Evolutionary conservation across 2,329 filamentous ascomycete species (phyloP).

Genomic region (Alternaria angustiovoidea): DNA sequence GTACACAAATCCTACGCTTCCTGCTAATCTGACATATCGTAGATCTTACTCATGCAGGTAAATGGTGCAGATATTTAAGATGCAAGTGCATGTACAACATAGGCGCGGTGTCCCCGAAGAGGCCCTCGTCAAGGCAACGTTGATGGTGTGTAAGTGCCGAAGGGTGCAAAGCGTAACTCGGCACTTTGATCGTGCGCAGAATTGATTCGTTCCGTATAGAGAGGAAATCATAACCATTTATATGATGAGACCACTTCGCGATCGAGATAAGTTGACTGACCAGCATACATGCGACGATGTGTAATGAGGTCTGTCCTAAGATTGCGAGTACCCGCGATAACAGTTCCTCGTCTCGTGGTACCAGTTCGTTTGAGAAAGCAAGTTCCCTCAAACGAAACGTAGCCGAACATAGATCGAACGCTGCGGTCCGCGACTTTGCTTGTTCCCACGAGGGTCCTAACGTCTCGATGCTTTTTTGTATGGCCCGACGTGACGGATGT

Average conservation of each 20-base stretch:
- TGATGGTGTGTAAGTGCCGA: background rate
- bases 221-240: background rate
- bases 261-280: background rate
- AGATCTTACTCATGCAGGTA: background rate
- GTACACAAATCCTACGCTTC: background rate
- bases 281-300: background rate
- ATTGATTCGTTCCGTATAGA: background rate
- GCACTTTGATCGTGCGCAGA: background rate
- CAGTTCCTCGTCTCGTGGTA: background rate
- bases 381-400: background rate
- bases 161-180: background rate
- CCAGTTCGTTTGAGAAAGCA: background rate
- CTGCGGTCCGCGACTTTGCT: conserved; percentile 8
- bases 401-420: background rate
- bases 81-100: background rate
- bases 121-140: background rate
- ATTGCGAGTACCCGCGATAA: background rate
- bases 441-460: background rate
- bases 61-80: background rate
- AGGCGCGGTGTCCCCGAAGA: background rate
- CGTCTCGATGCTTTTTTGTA: conserved; percentile 5
- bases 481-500: conserved; percentile 5
- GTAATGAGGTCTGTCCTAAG: background rate
- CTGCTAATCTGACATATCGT: background rate
- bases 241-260: background rate